phyloP scores from a whole-genome alignment of 495 filamentous ascomycete species.

The Podospora appendiculata region DNA sequence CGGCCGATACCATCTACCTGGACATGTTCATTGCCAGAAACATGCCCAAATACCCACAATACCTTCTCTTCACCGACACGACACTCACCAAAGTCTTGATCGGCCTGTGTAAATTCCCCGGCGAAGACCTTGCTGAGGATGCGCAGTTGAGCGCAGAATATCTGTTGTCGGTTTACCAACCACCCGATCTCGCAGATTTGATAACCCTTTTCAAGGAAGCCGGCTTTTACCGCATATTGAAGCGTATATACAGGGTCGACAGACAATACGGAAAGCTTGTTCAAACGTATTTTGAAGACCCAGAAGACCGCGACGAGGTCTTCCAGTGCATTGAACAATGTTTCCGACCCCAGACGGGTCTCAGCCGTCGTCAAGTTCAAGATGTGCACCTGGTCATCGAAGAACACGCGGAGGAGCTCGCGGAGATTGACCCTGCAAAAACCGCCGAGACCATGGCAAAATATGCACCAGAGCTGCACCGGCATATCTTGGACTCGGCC shows the following conservation, averaged over 20 bases:
- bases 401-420: constrained; percentile 58
- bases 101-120: constrained; percentile 78
- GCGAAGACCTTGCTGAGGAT: constrained; percentile 76
- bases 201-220: constrained; percentile 74
- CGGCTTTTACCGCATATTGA: constrained; percentile 86
- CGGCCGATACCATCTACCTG: constrained; percentile 84
- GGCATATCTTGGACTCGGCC: constrained; percentile 57
- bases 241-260: constrained; percentile 76
- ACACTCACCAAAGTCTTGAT: constrained; percentile 73
- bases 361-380: constrained; percentile 65
- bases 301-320: constrained; percentile 58
- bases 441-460: constrained; percentile 63
- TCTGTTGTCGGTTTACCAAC: constrained; percentile 85
- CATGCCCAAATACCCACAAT: constrained; percentile 92
- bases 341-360: constrained; percentile 59
- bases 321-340: constrained; percentile 80
- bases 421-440: constrained; percentile 57
- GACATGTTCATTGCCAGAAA: constrained; percentile 98
- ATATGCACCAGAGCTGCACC: constrained; percentile 64
- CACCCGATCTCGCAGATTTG: constrained; percentile 67
- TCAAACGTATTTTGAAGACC: constrained; percentile 79
- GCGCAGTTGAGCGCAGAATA: constrained; percentile 95
- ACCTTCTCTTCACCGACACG: constrained; percentile 81
- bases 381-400: constrained; percentile 69
- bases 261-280: constrained; percentile 74